A percentile compares a stretch with the other conserved stretches of the same genome.
Evolutionary conservation across 768 basidiomycete species (phyloP).

Genomic region (Neoboletus magnificus): DNA sequence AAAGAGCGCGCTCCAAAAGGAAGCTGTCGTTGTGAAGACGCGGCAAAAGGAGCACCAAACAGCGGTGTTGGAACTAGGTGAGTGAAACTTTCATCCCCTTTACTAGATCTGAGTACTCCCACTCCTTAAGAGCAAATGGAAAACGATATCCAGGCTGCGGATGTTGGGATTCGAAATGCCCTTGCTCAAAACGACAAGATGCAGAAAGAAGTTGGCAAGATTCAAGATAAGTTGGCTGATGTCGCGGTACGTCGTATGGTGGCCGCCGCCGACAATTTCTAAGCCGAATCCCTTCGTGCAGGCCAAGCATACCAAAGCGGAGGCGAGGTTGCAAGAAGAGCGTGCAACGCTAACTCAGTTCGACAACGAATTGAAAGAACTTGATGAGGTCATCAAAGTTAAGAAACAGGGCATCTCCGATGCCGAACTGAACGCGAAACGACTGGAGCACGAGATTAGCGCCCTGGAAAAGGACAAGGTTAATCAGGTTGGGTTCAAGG

Average conservation of each 20-base stretch:
- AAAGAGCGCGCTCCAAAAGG: slow-evolving; percentile 78
- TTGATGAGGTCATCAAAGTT: slow-evolving; percentile 77
- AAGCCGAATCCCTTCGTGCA: slow-evolving; percentile 21
- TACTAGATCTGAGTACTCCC: background rate
- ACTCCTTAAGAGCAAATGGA: slow-evolving; percentile 26
- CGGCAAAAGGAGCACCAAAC: slow-evolving; percentile 91
- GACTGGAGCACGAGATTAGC: slow-evolving; percentile 68
- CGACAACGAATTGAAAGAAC: slow-evolving; percentile 81
- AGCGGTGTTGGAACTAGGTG: slow-evolving; percentile 83
- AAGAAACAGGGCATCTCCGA: slow-evolving; percentile 72
- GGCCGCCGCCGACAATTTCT: background rate
- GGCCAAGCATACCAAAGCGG: slow-evolving; percentile 60
- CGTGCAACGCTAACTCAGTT: slow-evolving; percentile 84
- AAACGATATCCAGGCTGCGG: slow-evolving; percentile 26
- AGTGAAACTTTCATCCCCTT: slow-evolving; percentile 18
- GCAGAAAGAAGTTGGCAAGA: slow-evolving; percentile 58
- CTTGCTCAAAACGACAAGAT: slow-evolving; percentile 49
- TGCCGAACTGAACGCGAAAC: slow-evolving; percentile 59
- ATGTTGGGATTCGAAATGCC: slow-evolving; percentile 30
- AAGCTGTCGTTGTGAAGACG: slow-evolving; percentile 76
- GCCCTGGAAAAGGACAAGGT: slow-evolving; percentile 63
- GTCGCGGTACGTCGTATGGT: slow-evolving; percentile 16
- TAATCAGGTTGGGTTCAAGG: slow-evolving; percentile 46
- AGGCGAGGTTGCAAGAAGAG: slow-evolving; percentile 75
- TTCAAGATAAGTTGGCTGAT: slow-evolving; percentile 46